Percentiles rank a stretch among this genome's conserved stretches.
Conservation (phyloP, 768 basidiomycete species). For the Amanita muscaria region DNA sequence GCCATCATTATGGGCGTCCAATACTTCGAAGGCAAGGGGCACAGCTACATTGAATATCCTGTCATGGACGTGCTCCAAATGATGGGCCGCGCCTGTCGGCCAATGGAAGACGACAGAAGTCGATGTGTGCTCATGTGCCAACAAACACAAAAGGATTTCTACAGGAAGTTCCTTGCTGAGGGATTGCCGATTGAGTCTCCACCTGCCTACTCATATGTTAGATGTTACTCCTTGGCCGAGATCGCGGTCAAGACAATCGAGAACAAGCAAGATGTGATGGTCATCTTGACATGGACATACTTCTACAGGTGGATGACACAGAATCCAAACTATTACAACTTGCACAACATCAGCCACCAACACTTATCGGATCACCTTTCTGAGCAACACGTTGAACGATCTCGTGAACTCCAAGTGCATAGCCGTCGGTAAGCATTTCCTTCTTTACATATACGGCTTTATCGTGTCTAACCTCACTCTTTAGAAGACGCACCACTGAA, state of each 20-base stretch:
- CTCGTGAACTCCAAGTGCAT: conserved; percentile 95
- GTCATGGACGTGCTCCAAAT: conserved; percentile 98
- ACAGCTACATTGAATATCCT: conserved; percentile 95
- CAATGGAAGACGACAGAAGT: conserved; percentile 78
- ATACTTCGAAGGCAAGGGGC: conserved; percentile 92
- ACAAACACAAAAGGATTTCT: conserved; percentile 96
- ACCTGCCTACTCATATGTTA: conserved; percentile 79
- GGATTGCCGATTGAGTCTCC: conserved; percentile 97
- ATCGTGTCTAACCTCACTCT: conserved; percentile 38
- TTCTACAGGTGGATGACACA: conserved; percentile 97
- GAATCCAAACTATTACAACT: conserved; percentile 92
- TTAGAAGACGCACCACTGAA: conserved; percentile 89
- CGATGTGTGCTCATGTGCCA: conserved; percentile 97
- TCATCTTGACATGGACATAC: conserved; percentile 98
- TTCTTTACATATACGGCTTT: not conserved
- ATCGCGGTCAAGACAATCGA: conserved; percentile 98
- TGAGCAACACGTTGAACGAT: conserved; percentile 82
- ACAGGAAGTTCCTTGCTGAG: conserved; percentile 95
- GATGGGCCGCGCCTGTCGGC: conserved; percentile 98
- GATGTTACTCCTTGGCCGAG: conserved; percentile 97
- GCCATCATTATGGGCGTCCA: conserved; percentile 99
- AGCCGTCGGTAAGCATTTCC: conserved; percentile 53
- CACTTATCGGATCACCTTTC: conserved; percentile 94
- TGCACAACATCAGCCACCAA: conserved; percentile 92
- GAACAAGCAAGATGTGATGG: conserved; percentile 98